These are phyloP conservation scores for Setaria italica DNA, from an alignment of 202 grass and related monocot species.

Conservation along the genomic window DNA sequence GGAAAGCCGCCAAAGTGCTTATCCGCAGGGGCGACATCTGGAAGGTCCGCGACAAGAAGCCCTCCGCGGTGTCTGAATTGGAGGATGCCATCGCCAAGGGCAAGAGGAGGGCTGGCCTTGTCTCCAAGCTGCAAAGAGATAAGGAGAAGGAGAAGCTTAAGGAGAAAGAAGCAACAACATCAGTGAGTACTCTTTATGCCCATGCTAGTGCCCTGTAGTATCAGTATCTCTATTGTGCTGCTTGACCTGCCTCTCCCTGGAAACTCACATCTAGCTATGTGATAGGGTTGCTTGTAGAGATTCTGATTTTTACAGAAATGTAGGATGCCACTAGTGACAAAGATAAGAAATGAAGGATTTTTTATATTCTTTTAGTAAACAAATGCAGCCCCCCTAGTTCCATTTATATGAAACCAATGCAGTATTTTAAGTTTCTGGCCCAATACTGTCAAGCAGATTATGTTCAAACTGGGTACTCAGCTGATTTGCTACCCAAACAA, in stretches of 20 bases:
- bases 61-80: constrained; percentile 9
- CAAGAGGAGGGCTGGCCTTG: constrained; percentile 64
- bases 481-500: background rate
- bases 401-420: background rate
- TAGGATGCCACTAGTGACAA: background rate
- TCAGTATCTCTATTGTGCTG: background rate
- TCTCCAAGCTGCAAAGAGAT: constrained; percentile 55
- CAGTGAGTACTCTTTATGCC: constrained; percentile 39
- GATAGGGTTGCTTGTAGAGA: background rate
- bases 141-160: constrained; percentile 50
- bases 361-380: background rate
- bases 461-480: background rate
- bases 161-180: constrained; percentile 20
- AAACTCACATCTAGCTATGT: constrained; percentile 13
- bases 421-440: background rate
- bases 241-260: constrained; percentile 13
- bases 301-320: background rate
- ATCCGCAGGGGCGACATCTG: constrained; percentile 65
- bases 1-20: constrained; percentile 82
- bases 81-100: constrained; percentile 56
- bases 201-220: background rate
- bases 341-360: background rate
- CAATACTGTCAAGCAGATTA: background rate
- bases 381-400: background rate
- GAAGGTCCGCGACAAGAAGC: constrained; percentile 70